Percentiles rank a stretch among this genome's conserved stretches.
phyloP scores from a whole-genome alignment of 352 stramenopile species.

The Phytophthora uliginosa region DNA sequence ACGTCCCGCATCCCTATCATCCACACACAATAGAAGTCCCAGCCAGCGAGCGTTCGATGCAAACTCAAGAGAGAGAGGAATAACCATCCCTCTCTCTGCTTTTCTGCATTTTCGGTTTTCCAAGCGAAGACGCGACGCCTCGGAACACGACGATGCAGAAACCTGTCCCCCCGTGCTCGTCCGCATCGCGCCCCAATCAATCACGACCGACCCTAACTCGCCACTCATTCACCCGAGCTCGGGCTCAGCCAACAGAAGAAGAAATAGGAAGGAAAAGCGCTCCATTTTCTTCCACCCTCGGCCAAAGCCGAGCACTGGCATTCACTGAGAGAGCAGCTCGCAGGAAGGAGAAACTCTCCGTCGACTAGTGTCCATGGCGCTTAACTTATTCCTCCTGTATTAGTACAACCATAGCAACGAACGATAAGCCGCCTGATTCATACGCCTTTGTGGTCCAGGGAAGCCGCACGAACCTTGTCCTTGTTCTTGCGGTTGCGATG shows the following conservation, averaged over 20 bases:
- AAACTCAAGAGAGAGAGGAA: slow-evolving; percentile 40
- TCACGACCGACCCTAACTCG: slow-evolving; percentile 37
- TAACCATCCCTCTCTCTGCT: slow-evolving; percentile 18
- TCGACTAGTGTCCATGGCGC: slow-evolving; percentile 30
- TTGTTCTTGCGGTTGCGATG: slow-evolving; percentile 74
- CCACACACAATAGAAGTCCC: slow-evolving; percentile 24
- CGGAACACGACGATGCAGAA: slow-evolving; percentile 20
- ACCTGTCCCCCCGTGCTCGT: slow-evolving; percentile 13
- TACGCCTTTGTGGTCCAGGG: not conserved
- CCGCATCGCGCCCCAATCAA: slow-evolving; percentile 27
- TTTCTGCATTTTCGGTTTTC: slow-evolving; percentile 42
- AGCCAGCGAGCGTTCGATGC: slow-evolving; percentile 15
- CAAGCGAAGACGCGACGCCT: slow-evolving; percentile 36
- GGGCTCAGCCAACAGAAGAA: slow-evolving; percentile 15
- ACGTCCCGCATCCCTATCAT: slow-evolving; percentile 24
- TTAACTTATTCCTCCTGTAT: slow-evolving; percentile 61
- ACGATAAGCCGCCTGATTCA: not conserved
- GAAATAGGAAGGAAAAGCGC: slow-evolving; percentile 30
- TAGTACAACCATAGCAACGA: slow-evolving; percentile 1
- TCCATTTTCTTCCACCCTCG: slow-evolving; percentile 34
- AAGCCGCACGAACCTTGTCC: slow-evolving; percentile 47
- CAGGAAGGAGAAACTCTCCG: slow-evolving; percentile 25
- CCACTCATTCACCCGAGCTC: slow-evolving; percentile 6
- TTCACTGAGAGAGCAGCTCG: slow-evolving; percentile 27
- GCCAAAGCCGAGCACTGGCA: slow-evolving; percentile 11